Conservation (phyloP, 1,139 yeast genomes). For the Blastobotrys raffinosifermentans region DNA sequence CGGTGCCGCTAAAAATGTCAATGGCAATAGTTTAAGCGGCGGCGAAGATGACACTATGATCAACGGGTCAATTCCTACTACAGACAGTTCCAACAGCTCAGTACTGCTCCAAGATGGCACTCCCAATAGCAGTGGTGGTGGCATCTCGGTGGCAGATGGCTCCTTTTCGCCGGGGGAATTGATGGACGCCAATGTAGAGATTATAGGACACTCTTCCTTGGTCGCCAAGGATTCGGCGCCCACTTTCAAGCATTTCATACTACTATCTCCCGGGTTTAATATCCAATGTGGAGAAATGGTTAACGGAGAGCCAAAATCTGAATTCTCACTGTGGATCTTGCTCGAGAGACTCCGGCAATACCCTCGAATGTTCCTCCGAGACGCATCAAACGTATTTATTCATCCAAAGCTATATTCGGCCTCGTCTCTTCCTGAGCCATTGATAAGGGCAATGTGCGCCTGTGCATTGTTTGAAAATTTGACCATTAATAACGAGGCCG, state of each 20-base stretch:
- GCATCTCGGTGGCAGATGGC: too few relatives aligned
- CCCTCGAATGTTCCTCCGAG: constrained; percentile 13
- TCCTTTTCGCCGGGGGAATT: neutral
- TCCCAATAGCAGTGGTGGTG: too few relatives aligned
- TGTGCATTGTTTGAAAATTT: constrained; percentile 10
- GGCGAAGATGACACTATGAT: too few relatives aligned
- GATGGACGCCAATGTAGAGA: neutral
- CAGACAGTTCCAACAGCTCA: too few relatives aligned
- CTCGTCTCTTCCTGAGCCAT: constrained; percentile 10
- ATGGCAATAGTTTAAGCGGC: too few relatives aligned
- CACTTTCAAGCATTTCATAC: neutral
- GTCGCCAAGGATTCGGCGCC: neutral
- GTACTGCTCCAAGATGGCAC: too few relatives aligned
- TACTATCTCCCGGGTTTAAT: neutral
- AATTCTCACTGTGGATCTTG: constrained; percentile 1
- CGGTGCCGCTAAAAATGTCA: too few relatives aligned
- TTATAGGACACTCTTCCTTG: neutral
- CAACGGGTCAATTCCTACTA: too few relatives aligned
- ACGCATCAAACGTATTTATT: constrained; percentile 12
- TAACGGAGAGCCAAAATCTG: constrained; percentile 1
- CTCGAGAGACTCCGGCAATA: constrained; percentile 12
- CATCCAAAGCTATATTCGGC: constrained; percentile 12
- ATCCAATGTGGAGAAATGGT: neutral
- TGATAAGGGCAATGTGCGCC: constrained; percentile 12
- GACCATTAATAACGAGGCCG: constrained; percentile 5